phyloP scores from a whole-genome alignment of 1,284 basidiomycete genomes.

The Tilletia indica region DNA sequence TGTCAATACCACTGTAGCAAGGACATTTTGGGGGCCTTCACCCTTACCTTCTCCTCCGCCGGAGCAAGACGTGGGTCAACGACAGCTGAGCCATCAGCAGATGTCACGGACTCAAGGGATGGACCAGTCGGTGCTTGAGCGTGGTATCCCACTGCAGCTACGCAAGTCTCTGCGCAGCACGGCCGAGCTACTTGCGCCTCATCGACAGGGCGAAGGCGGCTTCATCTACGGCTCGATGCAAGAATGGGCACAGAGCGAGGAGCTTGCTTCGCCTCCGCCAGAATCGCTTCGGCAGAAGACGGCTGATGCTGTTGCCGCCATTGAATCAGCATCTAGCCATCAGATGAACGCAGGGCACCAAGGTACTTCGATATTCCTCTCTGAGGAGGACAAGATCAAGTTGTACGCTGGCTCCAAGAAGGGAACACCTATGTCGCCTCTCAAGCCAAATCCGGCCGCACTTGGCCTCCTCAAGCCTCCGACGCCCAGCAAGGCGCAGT shows the following conservation, averaged over 20 bases:
- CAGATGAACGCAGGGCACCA: too few relatives aligned
- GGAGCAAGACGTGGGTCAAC: not conserved
- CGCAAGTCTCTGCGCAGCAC: not conserved
- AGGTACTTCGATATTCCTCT: too few relatives aligned
- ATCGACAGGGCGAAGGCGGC: not conserved
- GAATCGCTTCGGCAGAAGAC: too few relatives aligned
- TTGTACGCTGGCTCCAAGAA: not conserved
- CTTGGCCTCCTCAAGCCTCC: conserved; percentile 10
- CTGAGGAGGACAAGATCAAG: not conserved
- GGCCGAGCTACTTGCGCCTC: not conserved
- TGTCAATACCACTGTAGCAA: not conserved
- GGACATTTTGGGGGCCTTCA: not conserved
- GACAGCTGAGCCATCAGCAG: too few relatives aligned
- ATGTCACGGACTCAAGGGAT: not conserved
- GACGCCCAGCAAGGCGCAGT: conserved; percentile 12
- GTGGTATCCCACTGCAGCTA: not conserved
- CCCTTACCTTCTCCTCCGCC: not conserved
- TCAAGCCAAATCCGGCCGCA: not conserved
- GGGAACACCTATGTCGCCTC: not conserved
- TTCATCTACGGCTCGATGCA: conserved; percentile 4
- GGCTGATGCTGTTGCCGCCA: too few relatives aligned
- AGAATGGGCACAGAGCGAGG: not conserved
- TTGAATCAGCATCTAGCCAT: too few relatives aligned
- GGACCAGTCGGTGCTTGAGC: not conserved
- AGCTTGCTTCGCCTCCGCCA: not conserved